Evolutionary conservation across 345 rosid species (phyloP).

Genomic region (Murraya paniculata): DNA sequence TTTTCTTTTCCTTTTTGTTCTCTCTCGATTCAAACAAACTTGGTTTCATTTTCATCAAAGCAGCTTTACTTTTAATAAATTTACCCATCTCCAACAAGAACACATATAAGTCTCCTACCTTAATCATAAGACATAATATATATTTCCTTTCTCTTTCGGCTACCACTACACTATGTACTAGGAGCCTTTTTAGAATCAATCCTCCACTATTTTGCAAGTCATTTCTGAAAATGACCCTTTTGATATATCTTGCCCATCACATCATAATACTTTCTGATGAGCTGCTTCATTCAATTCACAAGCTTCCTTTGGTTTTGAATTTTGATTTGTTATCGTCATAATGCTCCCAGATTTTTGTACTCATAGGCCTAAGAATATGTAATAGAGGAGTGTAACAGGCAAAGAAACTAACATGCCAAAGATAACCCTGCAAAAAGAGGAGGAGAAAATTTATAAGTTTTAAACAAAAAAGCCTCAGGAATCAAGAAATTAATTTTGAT

Average conservation of each 20-base stretch:
- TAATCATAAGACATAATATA: slow-evolving; percentile 34
- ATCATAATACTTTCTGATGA: not conserved
- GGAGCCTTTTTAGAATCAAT: not conserved
- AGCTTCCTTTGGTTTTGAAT: not conserved
- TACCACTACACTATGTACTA: slow-evolving; percentile 31
- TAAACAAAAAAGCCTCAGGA: not conserved
- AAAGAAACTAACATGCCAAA: slow-evolving; percentile 85
- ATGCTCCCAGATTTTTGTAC: not conserved
- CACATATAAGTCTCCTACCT: slow-evolving; percentile 17
- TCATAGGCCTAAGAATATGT: slow-evolving; percentile 57
- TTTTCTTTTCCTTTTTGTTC: not conserved
- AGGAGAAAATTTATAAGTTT: not conserved
- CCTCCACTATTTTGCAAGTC: slow-evolving; percentile 10
- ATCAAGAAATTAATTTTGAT: not conserved
- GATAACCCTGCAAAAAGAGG: slow-evolving; percentile 55
- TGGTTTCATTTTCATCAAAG: not conserved
- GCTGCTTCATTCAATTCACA: not conserved
- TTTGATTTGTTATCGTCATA: not conserved
- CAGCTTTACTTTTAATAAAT: not conserved
- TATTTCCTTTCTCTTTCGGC: slow-evolving; percentile 28
- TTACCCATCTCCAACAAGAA: slow-evolving; percentile 25
- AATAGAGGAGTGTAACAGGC: slow-evolving; percentile 71
- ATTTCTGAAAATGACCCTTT: not conserved
- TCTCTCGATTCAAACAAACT: slow-evolving; percentile 21
- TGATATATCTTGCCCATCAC: not conserved